Base-by-base conservation (phyloP, 108 stramenopile genomes). In the Fistulifera pelliculosa region DNA sequence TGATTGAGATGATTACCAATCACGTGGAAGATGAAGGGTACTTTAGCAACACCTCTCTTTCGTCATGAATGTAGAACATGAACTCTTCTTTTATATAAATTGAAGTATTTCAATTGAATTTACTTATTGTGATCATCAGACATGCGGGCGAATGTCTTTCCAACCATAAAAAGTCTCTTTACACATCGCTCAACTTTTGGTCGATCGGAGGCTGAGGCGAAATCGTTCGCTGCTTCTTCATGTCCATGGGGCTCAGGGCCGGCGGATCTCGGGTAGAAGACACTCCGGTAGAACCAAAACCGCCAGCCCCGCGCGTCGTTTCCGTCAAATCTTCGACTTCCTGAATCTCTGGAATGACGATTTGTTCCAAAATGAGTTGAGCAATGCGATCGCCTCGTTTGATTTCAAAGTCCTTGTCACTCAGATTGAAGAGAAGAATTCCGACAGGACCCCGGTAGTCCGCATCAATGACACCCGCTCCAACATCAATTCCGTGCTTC, bases 361-460 rank as follows among this genome's bases (percentile, higher is more conserved):
- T 87, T 42, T 82, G 55, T 66, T 99, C 98, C 39, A 99, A 62
- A 52, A 99, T 91, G n/a, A 99, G 75, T 70, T 99, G 98, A 2
- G 98, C 98, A 52, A 99, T 88, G 18, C 98, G 87, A 69, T 99
- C 98, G n/a, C 98, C 98, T 19, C 59, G 56, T 19, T 73, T 59
- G 21, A 98, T 76, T 26, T 65, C 62, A 70, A 96, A 95, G 52
- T 87, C 93, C 26, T 88, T 81, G 6, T 64, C 38, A 13, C 91
- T 86, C 62, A 94, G 88, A 66, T 99, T 99, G 84, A 99, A 99
- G 25, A 99, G 68, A 8, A 99, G 90, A 24, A 99, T 96, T 14
- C 98, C 98, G 16, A 99, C 96, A 27, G 78, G 74, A 38, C 98
- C 98, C 1, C 98, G 92, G 60, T 99, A 99, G 53, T 99, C 98